Evolutionary conservation across 768 basidiomycete genomes (phyloP), one percentile per base, ranked within the genome.

Genomic region (Leccinellum rugosiceps): DNA sequence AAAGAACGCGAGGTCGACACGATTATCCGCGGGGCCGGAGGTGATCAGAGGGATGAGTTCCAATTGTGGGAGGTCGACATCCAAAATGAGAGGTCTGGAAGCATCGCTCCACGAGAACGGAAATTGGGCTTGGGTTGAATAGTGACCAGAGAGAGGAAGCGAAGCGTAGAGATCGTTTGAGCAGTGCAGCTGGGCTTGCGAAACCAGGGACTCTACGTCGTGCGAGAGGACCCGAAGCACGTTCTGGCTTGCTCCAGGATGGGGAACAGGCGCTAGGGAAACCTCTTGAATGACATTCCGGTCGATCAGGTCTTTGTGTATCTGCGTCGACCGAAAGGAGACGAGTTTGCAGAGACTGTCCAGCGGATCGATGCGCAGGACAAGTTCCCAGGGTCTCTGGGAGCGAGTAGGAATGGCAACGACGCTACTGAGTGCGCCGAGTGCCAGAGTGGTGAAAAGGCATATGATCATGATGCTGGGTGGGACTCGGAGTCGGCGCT

Each of bases 1-100:
- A 68, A 91, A 90, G 72, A 91, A 91, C 11, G 88, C 82, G 9
- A 92, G 72, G 72, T 90, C 84, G 25, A 90, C 81, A 17, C 90
- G 81, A 66, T 91, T 91, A 35, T 68, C 66, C 11, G 83, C 78
- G 8, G 81, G 76, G 0, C 89, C 89, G 31, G 88, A 86, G 6
- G 79, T 72, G 26, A 82, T 74, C 25, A 91, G 75, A 44, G 85
- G 83, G 10, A 77, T 61, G 8, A 89, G 65, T 56, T 86, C 79
- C 34, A 88, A 73, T 2, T 77, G 75, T 1, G 84, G 85, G 1
- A 68, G 28, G 28, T 62, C 55, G 15, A 62, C 56, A 15, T 52
- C 60, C 44, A 58, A 51, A 21, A 44, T 5, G 21, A n/a, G 55
- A 14, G 3, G 53, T 31, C 21, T 21, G 34, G 30, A 25, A 21